A percentile compares a stretch with the other conserved stretches of the same genome.
phyloP scores from a whole-genome alignment of 2,329 filamentous ascomycete genomes.

The Botrytis paeoniae region DNA sequence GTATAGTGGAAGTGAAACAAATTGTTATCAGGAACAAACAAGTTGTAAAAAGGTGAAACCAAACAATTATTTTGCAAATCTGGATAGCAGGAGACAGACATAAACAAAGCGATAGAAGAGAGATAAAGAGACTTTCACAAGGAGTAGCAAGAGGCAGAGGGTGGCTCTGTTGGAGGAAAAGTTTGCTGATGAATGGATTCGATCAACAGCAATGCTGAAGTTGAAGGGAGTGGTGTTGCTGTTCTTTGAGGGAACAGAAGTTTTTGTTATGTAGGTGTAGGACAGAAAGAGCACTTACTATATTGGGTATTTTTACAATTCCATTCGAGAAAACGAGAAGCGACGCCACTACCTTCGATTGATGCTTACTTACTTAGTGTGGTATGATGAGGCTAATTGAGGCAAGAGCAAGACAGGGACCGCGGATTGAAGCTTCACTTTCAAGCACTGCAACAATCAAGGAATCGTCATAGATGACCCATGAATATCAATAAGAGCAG shows the following conservation, averaged over 20 bases:
- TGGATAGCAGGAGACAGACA: background rate
- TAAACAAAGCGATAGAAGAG: background rate
- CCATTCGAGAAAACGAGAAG: background rate
- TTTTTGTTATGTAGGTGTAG: background rate
- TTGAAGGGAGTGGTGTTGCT: background rate
- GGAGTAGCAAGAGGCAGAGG: background rate
- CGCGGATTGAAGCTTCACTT: background rate
- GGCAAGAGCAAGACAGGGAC: background rate
- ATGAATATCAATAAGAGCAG: too few species aligned
- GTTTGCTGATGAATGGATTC: background rate
- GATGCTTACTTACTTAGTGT: background rate
- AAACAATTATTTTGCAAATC: background rate
- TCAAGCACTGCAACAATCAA: background rate
- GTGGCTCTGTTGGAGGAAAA: background rate
- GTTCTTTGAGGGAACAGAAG: background rate
- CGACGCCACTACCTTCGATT: background rate
- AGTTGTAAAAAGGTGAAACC: background rate
- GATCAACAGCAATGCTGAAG: background rate
- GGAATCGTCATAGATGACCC: too few species aligned
- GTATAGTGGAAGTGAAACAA: background rate
- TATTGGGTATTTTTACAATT: background rate
- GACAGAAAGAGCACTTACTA: background rate
- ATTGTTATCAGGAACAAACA: background rate
- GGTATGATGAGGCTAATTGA: too few species aligned
- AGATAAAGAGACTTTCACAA: background rate